Evolutionary conservation across 805 yeast genomes (phyloP), one percentile per base, ranked within the genome.

Genomic region (Ogataea trehaloabstinens): DNA sequence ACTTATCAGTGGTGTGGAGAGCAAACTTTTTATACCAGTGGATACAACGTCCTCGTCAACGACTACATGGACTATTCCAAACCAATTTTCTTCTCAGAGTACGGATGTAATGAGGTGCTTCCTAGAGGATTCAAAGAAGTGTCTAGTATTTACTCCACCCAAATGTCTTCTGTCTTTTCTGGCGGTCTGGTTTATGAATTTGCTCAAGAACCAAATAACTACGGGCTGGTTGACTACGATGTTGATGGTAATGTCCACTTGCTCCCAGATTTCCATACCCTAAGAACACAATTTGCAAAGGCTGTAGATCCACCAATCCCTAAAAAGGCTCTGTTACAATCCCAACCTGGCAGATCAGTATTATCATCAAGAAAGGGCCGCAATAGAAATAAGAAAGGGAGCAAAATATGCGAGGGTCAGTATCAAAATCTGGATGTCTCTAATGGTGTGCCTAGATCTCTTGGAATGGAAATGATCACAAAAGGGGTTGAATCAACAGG

Each of bases 61-160:
- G 95, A 86, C 44, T 90, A 88, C 56, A 56, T 64, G 17, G 74
- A 75, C 24, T 87, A 74, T 56, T 60, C 84, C 2, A 76, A 80
- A 40, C 98, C 98, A 1, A 75, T 91, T 0, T 85, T 91, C 59
- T 76, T 91, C 37, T 87, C 96, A 1, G 98, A 91, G 67, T 88
- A 79, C 64, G 97, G 97, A 5, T 89, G 97, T 63, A 89, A 89
- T 55, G 81, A 78, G 44, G 82, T 89, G 2, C 62, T 68, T 19
- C 97, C 97, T 2, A 74, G 97, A 45, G 50, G 63, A 4, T 90
- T 90, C 61, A 86, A 82, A 30, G 97, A 90, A 57, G 76, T 88
- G 19, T 70, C 68, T 15, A 69, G 86, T 2, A 66, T 90, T 17
- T 87, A 78, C 54, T 82, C 95, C 0, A 58, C 65, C 7, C 76